A percentile compares a stretch with the other conserved stretches of the same genome.
Evolutionary conservation across 1,139 yeast genomes (phyloP).

Genomic region (Groenewaldozyma sp.): DNA sequence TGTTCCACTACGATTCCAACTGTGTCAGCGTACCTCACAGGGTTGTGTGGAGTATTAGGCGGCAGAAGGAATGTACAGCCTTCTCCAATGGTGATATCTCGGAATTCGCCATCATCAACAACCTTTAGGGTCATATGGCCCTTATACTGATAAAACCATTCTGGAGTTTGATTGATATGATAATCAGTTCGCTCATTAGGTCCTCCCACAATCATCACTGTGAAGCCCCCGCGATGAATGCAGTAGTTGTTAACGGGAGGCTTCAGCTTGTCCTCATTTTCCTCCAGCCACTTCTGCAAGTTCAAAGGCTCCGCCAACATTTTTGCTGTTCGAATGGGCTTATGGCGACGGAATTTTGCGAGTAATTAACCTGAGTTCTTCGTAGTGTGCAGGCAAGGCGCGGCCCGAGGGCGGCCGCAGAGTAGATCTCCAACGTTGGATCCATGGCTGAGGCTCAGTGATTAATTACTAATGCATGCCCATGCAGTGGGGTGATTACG

Average conservation of each 20-base stretch:
- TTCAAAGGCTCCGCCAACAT: constrained; percentile 69
- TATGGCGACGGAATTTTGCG: too few species aligned
- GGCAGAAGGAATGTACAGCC: constrained; percentile 86
- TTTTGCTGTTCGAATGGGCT: too few species aligned
- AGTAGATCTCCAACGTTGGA: too few species aligned
- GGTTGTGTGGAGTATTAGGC: constrained; percentile 77
- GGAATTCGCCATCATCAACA: constrained; percentile 73
- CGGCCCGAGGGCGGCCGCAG: too few species aligned
- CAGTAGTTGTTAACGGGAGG: constrained; percentile 93
- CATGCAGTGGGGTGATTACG: too few species aligned
- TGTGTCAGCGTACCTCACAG: constrained; percentile 77
- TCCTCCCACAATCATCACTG: constrained; percentile 92
- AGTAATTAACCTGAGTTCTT: too few species aligned
- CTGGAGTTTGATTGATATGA: constrained; percentile 91
- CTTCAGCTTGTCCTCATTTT: constrained; percentile 62
- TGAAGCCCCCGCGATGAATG: constrained; percentile 83
- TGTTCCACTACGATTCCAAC: constrained; percentile 93
- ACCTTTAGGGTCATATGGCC: constrained; percentile 81
- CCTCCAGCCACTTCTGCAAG: constrained; percentile 70
- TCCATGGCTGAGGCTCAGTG: too few species aligned
- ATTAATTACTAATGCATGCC: too few species aligned
- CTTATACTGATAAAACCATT: constrained; percentile 81
- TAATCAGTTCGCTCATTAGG: constrained; percentile 92
- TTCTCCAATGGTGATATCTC: constrained; percentile 65
- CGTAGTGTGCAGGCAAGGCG: too few species aligned